These are phyloP conservation scores for Penicillium sp. DNA, from an alignment of 2,329 filamentous ascomycete species.

Conservation along the genomic window DNA sequence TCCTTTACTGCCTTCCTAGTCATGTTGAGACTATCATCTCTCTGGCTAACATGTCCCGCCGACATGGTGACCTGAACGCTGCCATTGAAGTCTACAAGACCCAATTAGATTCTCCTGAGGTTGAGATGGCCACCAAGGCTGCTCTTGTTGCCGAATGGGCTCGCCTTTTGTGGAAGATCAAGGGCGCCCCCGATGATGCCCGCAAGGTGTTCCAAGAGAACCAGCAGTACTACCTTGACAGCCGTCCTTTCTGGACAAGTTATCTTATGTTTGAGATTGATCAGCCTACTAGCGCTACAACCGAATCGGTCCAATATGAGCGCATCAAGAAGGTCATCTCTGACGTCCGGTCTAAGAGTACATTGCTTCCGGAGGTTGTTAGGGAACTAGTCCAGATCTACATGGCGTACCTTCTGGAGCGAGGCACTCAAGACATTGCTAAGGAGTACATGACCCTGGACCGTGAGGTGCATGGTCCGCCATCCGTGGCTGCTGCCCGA, in stretches of 20 bases:
- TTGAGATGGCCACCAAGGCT: slow-evolving; percentile 79
- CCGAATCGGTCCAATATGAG: slow-evolving; percentile 65
- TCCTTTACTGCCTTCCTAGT: slow-evolving; percentile 73
- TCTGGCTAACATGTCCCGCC: slow-evolving; percentile 80
- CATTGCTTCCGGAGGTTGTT: slow-evolving; percentile 65
- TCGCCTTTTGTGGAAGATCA: slow-evolving; percentile 79
- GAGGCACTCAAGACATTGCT: slow-evolving; percentile 79
- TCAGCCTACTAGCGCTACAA: slow-evolving; percentile 68
- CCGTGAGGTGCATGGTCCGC: slow-evolving; percentile 75
- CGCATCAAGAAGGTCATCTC: slow-evolving; percentile 80
- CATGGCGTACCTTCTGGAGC: slow-evolving; percentile 78
- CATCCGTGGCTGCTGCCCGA: slow-evolving; percentile 39
- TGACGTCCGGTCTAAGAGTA: slow-evolving; percentile 71
- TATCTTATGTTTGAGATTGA: slow-evolving; percentile 88
- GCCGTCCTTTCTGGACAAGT: slow-evolving; percentile 82
- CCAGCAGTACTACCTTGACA: slow-evolving; percentile 79
- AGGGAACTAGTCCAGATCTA: slow-evolving; percentile 77
- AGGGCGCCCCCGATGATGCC: slow-evolving; percentile 76
- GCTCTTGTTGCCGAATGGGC: slow-evolving; percentile 89
- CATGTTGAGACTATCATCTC: slow-evolving; percentile 87
- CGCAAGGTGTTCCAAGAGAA: slow-evolving; percentile 82
- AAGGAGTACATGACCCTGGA: slow-evolving; percentile 84
- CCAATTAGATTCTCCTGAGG: slow-evolving; percentile 71
- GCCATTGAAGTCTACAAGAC: slow-evolving; percentile 80
- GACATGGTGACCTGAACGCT: slow-evolving; percentile 78